Base-by-base conservation (phyloP, 2,329 filamentous ascomycete genomes). In the Eurotiales sp. region DNA sequence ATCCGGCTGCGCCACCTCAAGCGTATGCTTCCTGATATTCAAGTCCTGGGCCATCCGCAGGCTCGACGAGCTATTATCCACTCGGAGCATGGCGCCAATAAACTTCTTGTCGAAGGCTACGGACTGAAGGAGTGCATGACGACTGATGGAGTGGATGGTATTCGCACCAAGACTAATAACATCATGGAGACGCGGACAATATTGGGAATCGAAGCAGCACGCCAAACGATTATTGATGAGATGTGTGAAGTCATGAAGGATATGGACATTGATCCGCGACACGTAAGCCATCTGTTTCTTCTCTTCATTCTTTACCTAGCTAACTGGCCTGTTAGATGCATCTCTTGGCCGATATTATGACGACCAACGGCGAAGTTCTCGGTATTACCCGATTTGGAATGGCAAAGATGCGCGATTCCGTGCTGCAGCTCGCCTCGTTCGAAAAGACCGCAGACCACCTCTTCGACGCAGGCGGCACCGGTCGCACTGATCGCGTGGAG, bases 401-500 rank as follows among this genome's bases (percentile, higher is more conserved):
- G 22, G 88, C 90, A 52, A 99, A 97, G 78, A 97, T 96, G 87
- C 81, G 93, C 46, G 93, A 99, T 69, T 88, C 83, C 14, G 93
- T 97, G 10, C 76, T 99, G 51, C 93, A 99, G 70, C 80, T 99
- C 11, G 93, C 93, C 0, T 92, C 87, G 15, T 99, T 99, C 65
- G 93, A 99, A 72, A 97, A 97, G 81, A 99, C 93, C 42, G 90
- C 93, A 0, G 93, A 99, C 66, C 93, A 99, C 72, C 73, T 99
- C 36, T 99, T 99, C 64, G 92, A 96, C 57, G 93, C 93, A 2
- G 93, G 91, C 6, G 88, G 90, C 4, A 85, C 86, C 51, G 95
- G 95, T 79, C 96, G 96, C 76, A 86, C 83, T 23, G 93, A 99
- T 72, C 79, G 82, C 56, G 95, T 99, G 55, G 88, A 96, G 68